A percentile compares a stretch with the other conserved stretches of the same genome.
Evolutionary conservation across 2,329 filamentous ascomycete genomes (phyloP).

Genomic region (Tolypocladium album): DNA sequence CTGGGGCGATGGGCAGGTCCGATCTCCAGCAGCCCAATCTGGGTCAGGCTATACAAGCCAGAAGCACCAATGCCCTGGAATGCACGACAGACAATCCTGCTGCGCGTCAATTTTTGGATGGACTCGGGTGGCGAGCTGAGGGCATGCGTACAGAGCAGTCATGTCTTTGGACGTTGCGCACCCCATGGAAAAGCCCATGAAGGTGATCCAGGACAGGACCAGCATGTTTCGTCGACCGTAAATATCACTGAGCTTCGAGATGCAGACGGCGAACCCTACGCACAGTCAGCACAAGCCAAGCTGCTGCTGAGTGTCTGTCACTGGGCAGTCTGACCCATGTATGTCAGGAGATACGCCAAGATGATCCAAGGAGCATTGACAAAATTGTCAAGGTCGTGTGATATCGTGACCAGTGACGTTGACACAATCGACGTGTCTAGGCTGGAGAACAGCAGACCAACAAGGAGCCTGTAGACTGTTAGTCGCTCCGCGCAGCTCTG

Average conservation of each 20-base stretch:
- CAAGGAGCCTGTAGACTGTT: conserved; percentile 29
- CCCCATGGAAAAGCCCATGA: conserved; percentile 43
- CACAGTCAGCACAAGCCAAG: conserved; percentile 5
- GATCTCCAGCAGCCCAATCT: conserved; percentile 46
- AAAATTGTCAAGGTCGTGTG: conserved; percentile 38
- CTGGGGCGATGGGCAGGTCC: conserved; percentile 41
- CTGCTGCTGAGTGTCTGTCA: not conserved
- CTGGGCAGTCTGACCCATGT: conserved; percentile 32
- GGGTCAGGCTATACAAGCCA: conserved; percentile 48
- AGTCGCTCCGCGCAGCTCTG: too few species aligned
- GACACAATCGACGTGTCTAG: conserved; percentile 48
- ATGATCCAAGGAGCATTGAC: conserved; percentile 44
- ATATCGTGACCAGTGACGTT: conserved; percentile 46
- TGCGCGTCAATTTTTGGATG: conserved; percentile 7
- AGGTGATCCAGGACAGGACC: conserved; percentile 40
- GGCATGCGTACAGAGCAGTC: conserved; percentile 34
- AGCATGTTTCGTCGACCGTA: conserved; percentile 43
- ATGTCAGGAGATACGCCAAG: conserved; percentile 44
- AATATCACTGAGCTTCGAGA: conserved; percentile 49
- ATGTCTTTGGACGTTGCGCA: conserved; percentile 40
- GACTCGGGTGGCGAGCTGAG: not conserved
- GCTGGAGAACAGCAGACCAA: conserved; percentile 45
- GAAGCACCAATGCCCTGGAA: conserved; percentile 52
- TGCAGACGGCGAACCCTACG: conserved; percentile 43
- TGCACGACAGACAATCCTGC: conserved; percentile 45